phyloP scores from a whole-genome alignment of 768 basidiomycete genomes.

The Obba rivulosa region DNA sequence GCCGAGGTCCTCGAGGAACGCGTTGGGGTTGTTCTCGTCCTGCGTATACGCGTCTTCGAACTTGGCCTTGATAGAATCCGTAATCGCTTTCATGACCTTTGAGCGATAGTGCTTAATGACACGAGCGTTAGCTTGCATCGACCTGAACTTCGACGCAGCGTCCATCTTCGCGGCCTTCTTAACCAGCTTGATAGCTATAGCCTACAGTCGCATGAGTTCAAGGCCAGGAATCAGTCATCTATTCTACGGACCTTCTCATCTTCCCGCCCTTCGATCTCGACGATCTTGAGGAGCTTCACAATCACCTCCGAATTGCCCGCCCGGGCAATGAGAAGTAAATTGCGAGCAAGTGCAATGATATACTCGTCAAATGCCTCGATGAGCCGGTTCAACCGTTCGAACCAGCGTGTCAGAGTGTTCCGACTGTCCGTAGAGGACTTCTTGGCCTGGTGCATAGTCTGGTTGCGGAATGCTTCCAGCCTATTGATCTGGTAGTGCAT shows the following conservation, averaged over 20 bases:
- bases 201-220: conserved; percentile 39
- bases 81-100: conserved; percentile 78
- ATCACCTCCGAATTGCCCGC: conserved; percentile 81
- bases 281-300: conserved; percentile 88
- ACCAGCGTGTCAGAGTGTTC: conserved; percentile 68
- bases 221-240: background rate
- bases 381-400: conserved; percentile 78
- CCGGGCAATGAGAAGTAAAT: conserved; percentile 73
- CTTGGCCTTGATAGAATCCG: conserved; percentile 64
- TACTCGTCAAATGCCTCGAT: conserved; percentile 84
- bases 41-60: conserved; percentile 65
- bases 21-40: conserved; percentile 57
- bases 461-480: conserved; percentile 90
- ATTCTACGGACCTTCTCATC: conserved; percentile 75
- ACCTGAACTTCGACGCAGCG: conserved; percentile 89
- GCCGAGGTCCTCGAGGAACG: conserved; percentile 70
- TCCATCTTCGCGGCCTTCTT: conserved; percentile 92
- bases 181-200: conserved; percentile 88
- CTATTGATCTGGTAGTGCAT: conserved; percentile 91
- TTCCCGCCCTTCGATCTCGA: conserved; percentile 86
- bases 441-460: conserved; percentile 93
- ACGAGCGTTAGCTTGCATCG: conserved; percentile 88
- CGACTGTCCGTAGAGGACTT: conserved; percentile 64
- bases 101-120: conserved; percentile 93
- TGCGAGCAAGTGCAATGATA: conserved; percentile 69